A percentile compares a stretch with the other conserved stretches of the same genome.
Evolutionary conservation across 805 yeast species (phyloP).

Genomic region (Metschnikowia hibisci): DNA sequence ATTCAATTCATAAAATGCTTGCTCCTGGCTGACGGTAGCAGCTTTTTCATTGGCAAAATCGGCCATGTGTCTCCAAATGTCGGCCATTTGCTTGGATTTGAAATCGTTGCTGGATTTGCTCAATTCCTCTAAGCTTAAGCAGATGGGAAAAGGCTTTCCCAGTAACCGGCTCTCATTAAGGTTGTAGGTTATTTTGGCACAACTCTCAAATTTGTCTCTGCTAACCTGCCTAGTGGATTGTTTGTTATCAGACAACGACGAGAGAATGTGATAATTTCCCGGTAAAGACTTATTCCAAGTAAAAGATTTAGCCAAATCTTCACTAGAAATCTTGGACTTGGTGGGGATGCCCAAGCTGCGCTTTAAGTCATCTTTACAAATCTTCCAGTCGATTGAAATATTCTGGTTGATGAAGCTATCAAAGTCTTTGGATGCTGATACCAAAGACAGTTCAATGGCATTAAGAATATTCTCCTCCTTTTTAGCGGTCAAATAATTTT

Average conservation of each 20-base stretch:
- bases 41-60: constrained; percentile 40
- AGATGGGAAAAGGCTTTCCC: constrained; percentile 50
- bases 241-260: constrained; percentile 26
- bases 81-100: constrained; percentile 67
- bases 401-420: constrained; percentile 71
- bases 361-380: constrained; percentile 68
- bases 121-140: constrained; percentile 56
- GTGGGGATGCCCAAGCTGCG: constrained; percentile 56
- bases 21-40: constrained; percentile 33
- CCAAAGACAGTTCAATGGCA: constrained; percentile 77
- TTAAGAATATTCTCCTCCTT: constrained; percentile 79
- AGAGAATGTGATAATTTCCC: constrained; percentile 30
- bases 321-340: constrained; percentile 10
- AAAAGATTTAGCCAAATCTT: constrained; percentile 24
- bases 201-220: constrained; percentile 63
- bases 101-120: constrained; percentile 56
- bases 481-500: constrained; percentile 58
- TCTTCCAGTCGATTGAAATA: constrained; percentile 79
- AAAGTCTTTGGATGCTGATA: constrained; percentile 75
- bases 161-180: constrained; percentile 67
- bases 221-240: constrained; percentile 29
- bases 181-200: constrained; percentile 66
- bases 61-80: constrained; percentile 66
- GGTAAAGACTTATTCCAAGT: constrained; percentile 35
- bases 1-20: constrained; percentile 25